These are phyloP conservation scores for Blastomyces gilchristii DNA, from an alignment of 2,329 filamentous ascomycete species.

Conservation along the genomic window DNA sequence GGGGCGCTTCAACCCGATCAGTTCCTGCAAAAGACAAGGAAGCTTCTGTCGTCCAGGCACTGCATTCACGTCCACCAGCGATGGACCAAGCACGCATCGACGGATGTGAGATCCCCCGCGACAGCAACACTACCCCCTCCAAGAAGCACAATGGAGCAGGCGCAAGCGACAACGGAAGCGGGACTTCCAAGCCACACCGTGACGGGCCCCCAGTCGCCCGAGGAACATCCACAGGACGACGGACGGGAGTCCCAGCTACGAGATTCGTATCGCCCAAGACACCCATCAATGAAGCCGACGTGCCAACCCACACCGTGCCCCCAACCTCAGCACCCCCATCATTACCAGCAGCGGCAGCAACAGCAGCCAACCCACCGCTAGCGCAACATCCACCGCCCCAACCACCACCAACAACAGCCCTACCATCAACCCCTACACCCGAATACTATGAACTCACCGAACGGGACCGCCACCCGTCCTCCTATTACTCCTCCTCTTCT, in stretches of 20 bases:
- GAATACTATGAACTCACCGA: background rate
- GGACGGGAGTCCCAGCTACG: background rate
- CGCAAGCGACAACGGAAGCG: background rate
- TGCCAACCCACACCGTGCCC: background rate
- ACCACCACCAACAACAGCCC: background rate
- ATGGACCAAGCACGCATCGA: constrained; percentile 24
- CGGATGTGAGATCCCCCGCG: constrained; percentile 22
- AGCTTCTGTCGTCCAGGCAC: constrained; percentile 25
- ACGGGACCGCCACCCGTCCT: background rate
- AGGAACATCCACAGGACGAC: background rate
- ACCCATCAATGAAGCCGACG: background rate
- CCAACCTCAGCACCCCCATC: background rate
- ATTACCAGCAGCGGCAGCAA: background rate
- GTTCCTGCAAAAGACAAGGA: constrained; percentile 21
- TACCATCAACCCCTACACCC: background rate
- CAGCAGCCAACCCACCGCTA: background rate
- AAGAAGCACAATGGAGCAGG: background rate
- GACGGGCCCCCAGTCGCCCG: background rate
- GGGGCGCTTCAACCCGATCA: constrained; percentile 17
- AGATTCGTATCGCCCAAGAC: background rate
- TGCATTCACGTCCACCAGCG: constrained; percentile 27
- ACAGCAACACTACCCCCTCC: background rate
- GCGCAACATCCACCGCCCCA: background rate
- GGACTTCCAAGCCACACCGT: background rate
- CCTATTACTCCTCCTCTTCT: background rate